Evolutionary conservation across 768 basidiomycete genomes (phyloP).

Genomic region (Punctularia strigosozonata): DNA sequence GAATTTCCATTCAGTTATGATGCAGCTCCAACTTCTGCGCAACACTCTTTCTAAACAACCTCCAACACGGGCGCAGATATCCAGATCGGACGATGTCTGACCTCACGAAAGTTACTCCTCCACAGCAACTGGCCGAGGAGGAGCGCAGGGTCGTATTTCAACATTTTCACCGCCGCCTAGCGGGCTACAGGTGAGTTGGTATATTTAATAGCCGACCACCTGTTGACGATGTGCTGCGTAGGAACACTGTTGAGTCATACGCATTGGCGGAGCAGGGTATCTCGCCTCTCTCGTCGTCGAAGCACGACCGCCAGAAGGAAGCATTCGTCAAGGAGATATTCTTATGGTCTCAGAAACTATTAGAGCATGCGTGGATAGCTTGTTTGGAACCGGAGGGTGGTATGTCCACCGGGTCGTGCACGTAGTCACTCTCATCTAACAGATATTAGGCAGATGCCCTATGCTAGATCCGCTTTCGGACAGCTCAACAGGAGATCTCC

Average conservation of each 20-base stretch:
- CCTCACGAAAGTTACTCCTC: slow-evolving; percentile 20
- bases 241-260: slow-evolving; percentile 31
- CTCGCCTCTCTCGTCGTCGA: slow-evolving; percentile 12
- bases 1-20: too few relatives aligned
- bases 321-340: slow-evolving; percentile 26
- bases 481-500: slow-evolving; percentile 31
- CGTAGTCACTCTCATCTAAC: not conserved
- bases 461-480: slow-evolving; percentile 29
- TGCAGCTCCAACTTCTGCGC: too few relatives aligned
- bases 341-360: slow-evolving; percentile 31
- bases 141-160: slow-evolving; percentile 28
- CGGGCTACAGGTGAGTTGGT: too few relatives aligned
- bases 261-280: slow-evolving; percentile 22
- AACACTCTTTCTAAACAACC: too few relatives aligned
- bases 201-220: too few relatives aligned
- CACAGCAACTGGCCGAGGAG: slow-evolving; percentile 24
- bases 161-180: slow-evolving; percentile 31
- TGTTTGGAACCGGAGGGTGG: slow-evolving; percentile 31
- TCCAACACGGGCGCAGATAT: too few relatives aligned
- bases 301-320: slow-evolving; percentile 9
- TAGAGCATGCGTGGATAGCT: slow-evolving; percentile 31
- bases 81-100: slow-evolving; percentile 13
- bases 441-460: slow-evolving; percentile 28
- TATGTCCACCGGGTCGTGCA: slow-evolving; percentile 6
- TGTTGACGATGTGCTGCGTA: too few relatives aligned